Percentiles rank a stretch among this genome's conserved stretches.
Conservation (phyloP, 2,329 filamentous ascomycete genomes). For the Fusarium sp. region DNA sequence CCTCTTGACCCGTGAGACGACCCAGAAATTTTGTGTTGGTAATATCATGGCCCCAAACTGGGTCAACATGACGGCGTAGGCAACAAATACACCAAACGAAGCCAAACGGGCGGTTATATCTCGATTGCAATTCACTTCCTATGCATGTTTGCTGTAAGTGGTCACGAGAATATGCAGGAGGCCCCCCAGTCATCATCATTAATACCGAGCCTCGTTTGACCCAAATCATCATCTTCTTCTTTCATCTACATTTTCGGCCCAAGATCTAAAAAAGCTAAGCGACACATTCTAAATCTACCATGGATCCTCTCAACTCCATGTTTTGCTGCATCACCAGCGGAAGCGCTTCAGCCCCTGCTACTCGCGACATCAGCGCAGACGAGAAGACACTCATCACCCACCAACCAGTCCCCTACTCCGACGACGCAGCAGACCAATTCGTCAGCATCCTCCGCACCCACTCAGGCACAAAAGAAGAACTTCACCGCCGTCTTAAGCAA, state of each 20-base stretch:
- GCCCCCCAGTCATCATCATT: background rate
- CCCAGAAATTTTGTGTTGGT: background rate
- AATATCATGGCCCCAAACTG: background rate
- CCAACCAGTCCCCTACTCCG: slow-evolving; percentile 13
- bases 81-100: background rate
- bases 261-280: rapidly evolving
- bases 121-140: background rate
- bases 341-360: rapidly evolving
- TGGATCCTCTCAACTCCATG: slow-evolving; percentile 7
- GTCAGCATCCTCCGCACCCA: slow-evolving; percentile 23
- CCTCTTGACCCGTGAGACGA: background rate
- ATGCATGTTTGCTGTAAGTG: background rate
- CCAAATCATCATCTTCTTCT: too few species aligned
- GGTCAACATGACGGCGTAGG: background rate
- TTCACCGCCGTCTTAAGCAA: slow-evolving; percentile 18
- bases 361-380: background rate
- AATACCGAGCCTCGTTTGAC: background rate
- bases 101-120: rapidly evolving
- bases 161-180: slow-evolving; percentile 1
- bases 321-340: background rate
- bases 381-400: slow-evolving; percentile 4
- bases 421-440: slow-evolving; percentile 34
- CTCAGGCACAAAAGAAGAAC: background rate
- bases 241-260: background rate
- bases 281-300: background rate